phyloP scores from a whole-genome alignment of 2,329 filamentous ascomycete species.

The Beauveria scarabaeidicola region DNA sequence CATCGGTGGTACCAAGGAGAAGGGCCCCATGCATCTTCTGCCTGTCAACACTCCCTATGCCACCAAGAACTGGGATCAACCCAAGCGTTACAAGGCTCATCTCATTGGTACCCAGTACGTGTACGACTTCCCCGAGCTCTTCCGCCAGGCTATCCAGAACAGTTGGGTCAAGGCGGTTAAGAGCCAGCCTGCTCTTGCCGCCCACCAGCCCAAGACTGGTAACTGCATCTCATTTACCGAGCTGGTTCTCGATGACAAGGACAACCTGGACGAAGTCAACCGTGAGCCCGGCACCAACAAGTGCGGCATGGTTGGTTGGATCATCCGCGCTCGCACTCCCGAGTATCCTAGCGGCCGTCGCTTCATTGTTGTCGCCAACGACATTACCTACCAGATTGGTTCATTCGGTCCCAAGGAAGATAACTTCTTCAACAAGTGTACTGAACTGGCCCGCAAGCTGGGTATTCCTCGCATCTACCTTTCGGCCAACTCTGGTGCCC shows the following conservation, averaged over 20 bases:
- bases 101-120: conserved; percentile 99
- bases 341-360: conserved; percentile 89
- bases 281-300: conserved; percentile 92
- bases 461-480: conserved; percentile 96
- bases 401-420: conserved; percentile 96
- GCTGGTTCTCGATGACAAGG: conserved; percentile 87
- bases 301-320: conserved; percentile 98
- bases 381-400: conserved; percentile 98
- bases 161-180: conserved; percentile 73
- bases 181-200: conserved; percentile 63
- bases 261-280: conserved; percentile 85
- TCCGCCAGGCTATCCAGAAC: conserved; percentile 96
- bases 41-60: conserved; percentile 88
- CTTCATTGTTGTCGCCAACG: conserved; percentile 96
- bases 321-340: conserved; percentile 87
- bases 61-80: conserved; percentile 97
- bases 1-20: conserved; percentile 89
- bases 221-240: conserved; percentile 93
- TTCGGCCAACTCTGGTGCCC: conserved; percentile 96
- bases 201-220: conserved; percentile 75
- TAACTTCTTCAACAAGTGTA: conserved; percentile 98
- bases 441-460: conserved; percentile 84
- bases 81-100: conserved; percentile 98
- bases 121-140: conserved; percentile 98
- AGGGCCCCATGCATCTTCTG: conserved; percentile 89